These are phyloP conservation scores for Backusella morwellensis DNA, from an alignment of 192 early-diverging fungal genomes.

Conservation along the genomic window DNA sequence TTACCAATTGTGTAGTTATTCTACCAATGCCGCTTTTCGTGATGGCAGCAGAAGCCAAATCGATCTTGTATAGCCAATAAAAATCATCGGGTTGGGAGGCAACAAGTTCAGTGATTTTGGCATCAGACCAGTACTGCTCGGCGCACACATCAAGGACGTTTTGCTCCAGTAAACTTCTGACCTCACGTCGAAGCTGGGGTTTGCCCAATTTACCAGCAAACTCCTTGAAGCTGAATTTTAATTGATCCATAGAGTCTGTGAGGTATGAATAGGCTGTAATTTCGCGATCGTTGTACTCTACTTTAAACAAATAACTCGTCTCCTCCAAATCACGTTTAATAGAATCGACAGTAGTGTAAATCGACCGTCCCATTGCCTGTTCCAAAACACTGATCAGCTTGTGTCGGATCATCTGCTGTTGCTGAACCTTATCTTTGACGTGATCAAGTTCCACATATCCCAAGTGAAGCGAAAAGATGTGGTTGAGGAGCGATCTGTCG, in stretches of 20 bases:
- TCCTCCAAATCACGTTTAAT: slow-evolving; percentile 94
- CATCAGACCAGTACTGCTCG: slow-evolving; percentile 90
- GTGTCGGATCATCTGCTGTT: slow-evolving; percentile 68
- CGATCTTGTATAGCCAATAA: slow-evolving; percentile 84
- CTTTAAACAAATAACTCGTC: slow-evolving; percentile 96
- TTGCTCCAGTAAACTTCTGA: slow-evolving; percentile 88
- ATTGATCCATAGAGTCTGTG: slow-evolving; percentile 86
- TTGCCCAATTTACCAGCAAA: slow-evolving; percentile 91
- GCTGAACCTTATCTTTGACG: slow-evolving; percentile 35
- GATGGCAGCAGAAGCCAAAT: slow-evolving; percentile 77
- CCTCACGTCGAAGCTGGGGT: slow-evolving; percentile 86
- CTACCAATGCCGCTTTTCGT: slow-evolving; percentile 94
- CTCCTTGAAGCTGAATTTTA: slow-evolving; percentile 94
- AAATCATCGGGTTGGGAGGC: slow-evolving; percentile 58
- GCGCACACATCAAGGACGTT: slow-evolving; percentile 87
- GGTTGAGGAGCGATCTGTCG: slow-evolving; percentile 88
- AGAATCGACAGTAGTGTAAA: slow-evolving; percentile 80
- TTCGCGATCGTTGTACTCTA: slow-evolving; percentile 95
- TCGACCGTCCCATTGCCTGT: slow-evolving; percentile 83
- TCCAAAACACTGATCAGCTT: slow-evolving; percentile 90
- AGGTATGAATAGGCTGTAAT: slow-evolving; percentile 95
- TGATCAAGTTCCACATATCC: slow-evolving; percentile 69
- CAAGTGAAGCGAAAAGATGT: slow-evolving; percentile 92
- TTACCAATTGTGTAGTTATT: slow-evolving; percentile 87
- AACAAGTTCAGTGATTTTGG: slow-evolving; percentile 61